A percentile compares a stretch with the other conserved stretches of the same genome.
phyloP scores from a whole-genome alignment of 1,284 basidiomycete species.

The Apiotrichum sp. region DNA sequence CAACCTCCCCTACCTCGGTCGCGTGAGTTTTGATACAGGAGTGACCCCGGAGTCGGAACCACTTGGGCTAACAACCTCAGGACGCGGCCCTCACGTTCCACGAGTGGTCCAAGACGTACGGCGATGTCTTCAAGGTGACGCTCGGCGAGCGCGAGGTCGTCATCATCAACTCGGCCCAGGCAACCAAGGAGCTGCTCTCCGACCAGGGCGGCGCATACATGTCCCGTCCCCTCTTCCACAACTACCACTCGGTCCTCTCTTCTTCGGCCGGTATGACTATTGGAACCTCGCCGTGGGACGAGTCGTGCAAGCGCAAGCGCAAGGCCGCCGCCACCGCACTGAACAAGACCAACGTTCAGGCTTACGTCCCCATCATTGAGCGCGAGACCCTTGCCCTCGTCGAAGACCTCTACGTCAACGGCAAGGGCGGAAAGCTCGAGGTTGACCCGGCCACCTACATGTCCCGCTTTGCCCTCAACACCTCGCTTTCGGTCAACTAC shows the following conservation, averaged over 20 bases:
- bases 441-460: conserved; percentile 14
- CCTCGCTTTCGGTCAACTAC: conserved; percentile 16
- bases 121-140: conserved; percentile 18
- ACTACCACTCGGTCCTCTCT: conserved; percentile 15
- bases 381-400: conserved; percentile 17
- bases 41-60: not conserved
- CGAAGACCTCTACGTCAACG: conserved; percentile 14
- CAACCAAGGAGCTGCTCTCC: conserved; percentile 14
- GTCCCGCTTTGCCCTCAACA: conserved; percentile 17
- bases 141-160: conserved; percentile 20
- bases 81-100: conserved; percentile 14
- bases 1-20: conserved; percentile 12
- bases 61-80: not conserved
- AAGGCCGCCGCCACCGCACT: conserved; percentile 16
- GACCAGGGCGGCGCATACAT: conserved; percentile 18
- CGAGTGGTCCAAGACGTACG: conserved; percentile 19
- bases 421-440: conserved; percentile 11
- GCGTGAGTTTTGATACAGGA: not conserved
- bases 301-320: conserved; percentile 19
- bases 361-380: conserved; percentile 18
- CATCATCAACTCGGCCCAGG: conserved; percentile 18
- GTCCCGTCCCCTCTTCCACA: conserved; percentile 16
- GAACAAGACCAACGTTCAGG: conserved; percentile 12
- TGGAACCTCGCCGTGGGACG: conserved; percentile 19
- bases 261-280: conserved; percentile 15